Evolutionary conservation across 345 rosid genomes (phyloP), one percentile per base, ranked within the genome.

Genomic region (Lumnitzera racemosa): DNA sequence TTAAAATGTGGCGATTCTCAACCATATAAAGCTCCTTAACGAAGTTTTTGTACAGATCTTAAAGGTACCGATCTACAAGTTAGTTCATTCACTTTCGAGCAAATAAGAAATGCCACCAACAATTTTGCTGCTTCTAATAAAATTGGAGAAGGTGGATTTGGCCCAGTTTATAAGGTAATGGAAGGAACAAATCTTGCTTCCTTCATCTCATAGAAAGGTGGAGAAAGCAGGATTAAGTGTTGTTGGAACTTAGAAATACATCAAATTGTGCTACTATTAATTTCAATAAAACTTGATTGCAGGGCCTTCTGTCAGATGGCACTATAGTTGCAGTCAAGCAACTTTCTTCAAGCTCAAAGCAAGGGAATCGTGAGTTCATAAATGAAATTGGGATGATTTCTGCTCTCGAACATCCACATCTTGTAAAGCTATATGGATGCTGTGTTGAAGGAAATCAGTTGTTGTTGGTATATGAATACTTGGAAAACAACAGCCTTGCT

Each of bases 371-470:
- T 1, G 73, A 73, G 51, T 73, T 73, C 15, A 31, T 73, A 20
- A 64, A 57, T 43, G 77, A 73, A 63, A n/a, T 73, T 12, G 73
- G 67, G 52, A 52, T 68, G 70, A 68, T 73, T 15, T 68, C 73
- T 15, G 70, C 63, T 47, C 64, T 68, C 23, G 67, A 68, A n/a
- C 77, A 73, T 51, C 67, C 60, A 0, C 58, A 73, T 68, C 70
- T 73, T 31, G 77, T 73, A 10, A 68, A 53, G 46, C 63, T 73
- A 7, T 64, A 60, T 41, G 73, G 77, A 24, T 68, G 73, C 48
- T 73, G 77, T 11, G 46, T 57, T 14, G 77, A 68, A 56, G 63
- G 67, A 55, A 64, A 64, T 43, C 68, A 67, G 20, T 47, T 67
- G n/a, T 13, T 67, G 16, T 47, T 72, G 0, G 71, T 72, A 4